Evolutionary conservation across 768 basidiomycete genomes (phyloP).

Genomic region (Xanthoconium purpureum): DNA sequence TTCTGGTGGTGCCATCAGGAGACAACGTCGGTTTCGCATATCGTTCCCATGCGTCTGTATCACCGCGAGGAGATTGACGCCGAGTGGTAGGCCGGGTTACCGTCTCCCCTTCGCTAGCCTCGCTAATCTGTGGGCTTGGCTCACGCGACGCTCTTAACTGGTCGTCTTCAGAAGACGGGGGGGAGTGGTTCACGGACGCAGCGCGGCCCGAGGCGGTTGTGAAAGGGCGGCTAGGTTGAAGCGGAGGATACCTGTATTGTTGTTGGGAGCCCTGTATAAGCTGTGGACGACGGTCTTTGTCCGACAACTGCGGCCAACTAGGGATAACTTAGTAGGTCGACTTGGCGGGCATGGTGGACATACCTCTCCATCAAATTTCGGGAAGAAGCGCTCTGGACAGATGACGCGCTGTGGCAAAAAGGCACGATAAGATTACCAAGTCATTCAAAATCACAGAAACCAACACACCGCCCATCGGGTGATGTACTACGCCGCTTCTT

Average conservation of each 20-base stretch:
- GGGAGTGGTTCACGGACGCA: constrained; percentile 17
- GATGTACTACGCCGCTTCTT: constrained; percentile 34
- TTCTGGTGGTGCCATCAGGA: constrained; percentile 33
- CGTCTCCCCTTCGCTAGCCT: constrained; percentile 28
- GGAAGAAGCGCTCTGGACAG: constrained; percentile 15
- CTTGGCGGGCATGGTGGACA: background rate
- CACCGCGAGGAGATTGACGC: constrained; percentile 28
- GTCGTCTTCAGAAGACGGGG: constrained; percentile 30
- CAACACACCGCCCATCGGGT: constrained; percentile 28
- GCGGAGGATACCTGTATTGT: constrained; percentile 8
- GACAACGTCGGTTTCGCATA: constrained; percentile 34
- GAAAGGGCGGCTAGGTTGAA: constrained; percentile 8
- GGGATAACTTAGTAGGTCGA: constrained; percentile 8
- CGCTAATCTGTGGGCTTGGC: constrained; percentile 29
- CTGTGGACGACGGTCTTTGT: constrained; percentile 12
- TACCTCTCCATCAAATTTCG: constrained; percentile 27
- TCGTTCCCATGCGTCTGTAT: constrained; percentile 33
- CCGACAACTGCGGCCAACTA: constrained; percentile 25
- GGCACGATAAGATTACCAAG: constrained; percentile 11
- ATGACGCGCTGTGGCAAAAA: constrained; percentile 10
- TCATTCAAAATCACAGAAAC: background rate
- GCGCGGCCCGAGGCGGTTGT: constrained; percentile 9
- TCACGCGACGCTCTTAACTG: constrained; percentile 30
- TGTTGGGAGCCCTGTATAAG: constrained; percentile 11
- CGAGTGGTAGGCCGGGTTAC: constrained; percentile 14